Base-by-base conservation (phyloP, 805 yeast species). In the Schwanniomyces sp. region DNA sequence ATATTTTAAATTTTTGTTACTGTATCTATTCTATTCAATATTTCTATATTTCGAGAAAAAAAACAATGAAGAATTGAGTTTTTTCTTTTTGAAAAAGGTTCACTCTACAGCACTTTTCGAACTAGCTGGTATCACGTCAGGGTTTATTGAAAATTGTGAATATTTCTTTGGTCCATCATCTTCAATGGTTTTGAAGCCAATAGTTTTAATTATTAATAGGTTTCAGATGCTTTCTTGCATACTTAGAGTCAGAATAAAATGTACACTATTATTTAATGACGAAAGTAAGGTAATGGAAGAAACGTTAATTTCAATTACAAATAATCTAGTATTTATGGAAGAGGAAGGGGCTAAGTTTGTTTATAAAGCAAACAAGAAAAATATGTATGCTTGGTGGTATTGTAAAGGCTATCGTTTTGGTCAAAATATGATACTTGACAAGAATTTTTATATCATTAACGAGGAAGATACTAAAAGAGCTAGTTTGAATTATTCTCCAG, bases 81-180 rank as follows among this genome's bases (percentile, higher is more conserved):
- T 63, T 44, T 61, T 64, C 34, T 69, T 63, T 49, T 46, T 70
- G 28, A 65, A 64, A 40, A 67, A 67, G 43, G 50, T 69, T 8
- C n/a, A 16, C n/a, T 9, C 11, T n/a, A 34, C 39, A 12, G 26
- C 28, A 14, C 39, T 39, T 2, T 21, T 39, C 14, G 47, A 45
- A 11, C 14, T 45, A 25, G 43, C 47, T 16, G 47, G 47, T 7
- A 30, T 45, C 11, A 38, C 40, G 8, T 9, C 27, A 2, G 41
- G 34, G 7, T 32, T 45, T n/a, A 14, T 39, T 7, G 34, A 30
- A 12, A 24, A 29, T 30, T 39, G 30, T 32, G 41, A 40, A 25
- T 14, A 32, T 8, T 45, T n/a, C 16, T 45, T 45, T 45, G 47
- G 47, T 5, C 30, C 47, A 10, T 41, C 26, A 4, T 44, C 40